Evolutionary conservation across 176 grass and related monocot genomes (phyloP).

Genomic region (Leersia perrieri): DNA sequence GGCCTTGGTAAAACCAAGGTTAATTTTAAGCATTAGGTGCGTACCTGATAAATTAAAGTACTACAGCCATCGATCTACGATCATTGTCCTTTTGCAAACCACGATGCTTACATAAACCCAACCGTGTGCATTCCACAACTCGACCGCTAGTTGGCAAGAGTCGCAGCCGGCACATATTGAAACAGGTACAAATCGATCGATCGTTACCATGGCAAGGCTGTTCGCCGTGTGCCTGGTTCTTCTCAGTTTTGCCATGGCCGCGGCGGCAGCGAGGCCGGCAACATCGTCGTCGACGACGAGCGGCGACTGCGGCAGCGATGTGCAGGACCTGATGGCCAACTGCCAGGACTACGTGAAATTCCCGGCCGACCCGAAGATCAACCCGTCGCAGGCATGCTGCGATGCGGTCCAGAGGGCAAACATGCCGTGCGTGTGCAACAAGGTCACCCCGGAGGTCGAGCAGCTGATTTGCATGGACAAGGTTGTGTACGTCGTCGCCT

Average conservation of each 20-base stretch:
- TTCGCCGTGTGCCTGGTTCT: constrained; percentile 26
- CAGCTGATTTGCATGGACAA: constrained; percentile 48
- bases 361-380: constrained; percentile 27
- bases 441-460: constrained; percentile 18
- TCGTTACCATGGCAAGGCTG: constrained; percentile 30
- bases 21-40: not conserved
- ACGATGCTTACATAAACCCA: not conserved
- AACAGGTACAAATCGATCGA: not conserved
- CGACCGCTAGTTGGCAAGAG: not conserved
- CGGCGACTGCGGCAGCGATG: constrained; percentile 14
- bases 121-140: not conserved
- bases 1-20: constrained; percentile 18
- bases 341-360: constrained; percentile 44
- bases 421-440: constrained; percentile 33
- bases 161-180: not conserved
- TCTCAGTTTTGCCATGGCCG: constrained; percentile 8
- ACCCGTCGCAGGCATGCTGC: constrained; percentile 40
- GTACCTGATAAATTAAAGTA: not conserved
- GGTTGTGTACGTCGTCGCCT: constrained; percentile 22
- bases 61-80: too few relatives aligned
- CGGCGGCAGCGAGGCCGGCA: not conserved
- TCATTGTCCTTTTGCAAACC: not conserved
- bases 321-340: constrained; percentile 6
- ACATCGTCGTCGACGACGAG: not conserved
- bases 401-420: constrained; percentile 1